A percentile compares a stretch with the other conserved stretches of the same genome.
phyloP scores from a whole-genome alignment of 2,329 filamentous ascomycete genomes.

The Ophiostoma montium region DNA sequence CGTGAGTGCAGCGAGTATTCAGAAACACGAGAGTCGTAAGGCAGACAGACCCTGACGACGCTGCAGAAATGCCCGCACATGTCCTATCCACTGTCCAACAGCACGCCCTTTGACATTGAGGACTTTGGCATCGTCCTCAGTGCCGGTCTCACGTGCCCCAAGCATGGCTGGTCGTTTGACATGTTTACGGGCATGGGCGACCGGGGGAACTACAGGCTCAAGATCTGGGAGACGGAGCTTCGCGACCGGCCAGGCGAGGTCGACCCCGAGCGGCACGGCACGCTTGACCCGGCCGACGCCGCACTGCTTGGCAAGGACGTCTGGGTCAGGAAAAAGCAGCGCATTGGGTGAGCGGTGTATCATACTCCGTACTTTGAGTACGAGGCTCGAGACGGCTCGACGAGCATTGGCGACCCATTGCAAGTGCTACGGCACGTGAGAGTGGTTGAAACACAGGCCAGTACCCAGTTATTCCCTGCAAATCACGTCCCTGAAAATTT shows the following conservation, averaged over 20 bases:
- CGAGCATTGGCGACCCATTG: too few relatives aligned
- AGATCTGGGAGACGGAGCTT: conserved; percentile 49
- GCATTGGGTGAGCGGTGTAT: conserved; percentile 23
- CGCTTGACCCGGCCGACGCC: neutral
- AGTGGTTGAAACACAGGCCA: too few relatives aligned
- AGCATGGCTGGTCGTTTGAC: conserved; percentile 61
- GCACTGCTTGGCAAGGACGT: conserved; percentile 19
- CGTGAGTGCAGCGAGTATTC: too few relatives aligned
- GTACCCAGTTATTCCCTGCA: too few relatives aligned
- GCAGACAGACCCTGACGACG: neutral
- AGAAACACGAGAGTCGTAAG: neutral
- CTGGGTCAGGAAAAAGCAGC: conserved; percentile 30
- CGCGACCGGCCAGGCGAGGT: conserved; percentile 18
- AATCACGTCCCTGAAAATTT: too few relatives aligned
- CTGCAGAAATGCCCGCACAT: conserved; percentile 53
- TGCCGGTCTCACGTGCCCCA: conserved; percentile 50
- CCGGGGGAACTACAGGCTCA: conserved; percentile 45
- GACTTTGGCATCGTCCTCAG: conserved; percentile 48
- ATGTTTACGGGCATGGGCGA: conserved; percentile 48
- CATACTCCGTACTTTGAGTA: too few relatives aligned
- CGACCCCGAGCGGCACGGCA: neutral
- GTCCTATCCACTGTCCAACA: conserved; percentile 49
- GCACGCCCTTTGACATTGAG: conserved; percentile 54
- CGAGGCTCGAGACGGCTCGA: too few relatives aligned
- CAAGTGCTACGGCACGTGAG: too few relatives aligned